Percentiles rank a stretch among this genome's conserved stretches.
phyloP scores from a whole-genome alignment of 768 basidiomycete species.

The Calocera viscosa region DNA sequence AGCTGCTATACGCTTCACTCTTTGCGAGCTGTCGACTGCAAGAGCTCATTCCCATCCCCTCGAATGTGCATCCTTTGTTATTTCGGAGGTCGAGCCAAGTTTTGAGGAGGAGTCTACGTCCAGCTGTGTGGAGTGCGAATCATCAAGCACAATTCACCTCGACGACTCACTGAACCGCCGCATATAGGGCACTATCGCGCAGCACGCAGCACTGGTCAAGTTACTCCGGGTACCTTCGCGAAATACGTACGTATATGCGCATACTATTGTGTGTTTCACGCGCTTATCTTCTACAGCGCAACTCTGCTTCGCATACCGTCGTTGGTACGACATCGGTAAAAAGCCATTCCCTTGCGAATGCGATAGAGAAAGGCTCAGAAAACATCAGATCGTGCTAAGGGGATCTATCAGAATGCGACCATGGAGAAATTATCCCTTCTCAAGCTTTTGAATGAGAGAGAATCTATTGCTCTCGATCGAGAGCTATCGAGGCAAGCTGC shows the following conservation, averaged over 20 bases:
- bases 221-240: slow-evolving; percentile 11
- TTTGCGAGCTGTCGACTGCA: background rate
- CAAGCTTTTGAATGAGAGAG: background rate
- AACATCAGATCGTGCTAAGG: slow-evolving; percentile 10
- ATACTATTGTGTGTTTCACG: background rate
- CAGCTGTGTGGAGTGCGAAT: background rate
- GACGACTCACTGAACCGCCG: background rate
- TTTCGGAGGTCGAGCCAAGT: background rate
- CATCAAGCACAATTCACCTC: background rate
- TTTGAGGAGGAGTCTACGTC: background rate
- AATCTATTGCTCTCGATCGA: background rate
- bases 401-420: slow-evolving; percentile 11
- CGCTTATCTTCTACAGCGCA: slow-evolving; percentile 1
- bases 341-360: background rate
- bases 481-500: background rate
- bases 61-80: background rate
- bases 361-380: background rate
- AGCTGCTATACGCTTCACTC: background rate
- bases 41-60: background rate
- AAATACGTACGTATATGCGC: slow-evolving; percentile 9
- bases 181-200: slow-evolving; percentile 10
- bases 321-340: slow-evolving; percentile 13
- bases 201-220: slow-evolving; percentile 12
- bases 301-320: slow-evolving; percentile 11
- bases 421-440: slow-evolving; percentile 11